Percentiles rank a stretch among this genome's conserved stretches.
phyloP scores from a whole-genome alignment of 345 rosid genomes.

The Schrenkiella parvula region DNA sequence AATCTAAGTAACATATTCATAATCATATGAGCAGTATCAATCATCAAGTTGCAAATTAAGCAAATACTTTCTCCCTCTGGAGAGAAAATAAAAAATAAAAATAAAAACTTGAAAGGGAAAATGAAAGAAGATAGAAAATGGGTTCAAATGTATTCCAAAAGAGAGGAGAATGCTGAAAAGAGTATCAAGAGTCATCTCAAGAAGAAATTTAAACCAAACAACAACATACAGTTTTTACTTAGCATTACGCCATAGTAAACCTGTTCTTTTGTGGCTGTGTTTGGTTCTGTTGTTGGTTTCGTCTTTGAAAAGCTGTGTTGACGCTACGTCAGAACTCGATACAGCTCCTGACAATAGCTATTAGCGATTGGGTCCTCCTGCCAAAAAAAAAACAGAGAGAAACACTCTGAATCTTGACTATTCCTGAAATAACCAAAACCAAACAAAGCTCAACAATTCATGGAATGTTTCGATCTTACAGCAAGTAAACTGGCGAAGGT shows the following conservation, averaged over 20 bases:
- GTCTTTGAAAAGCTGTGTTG: neutral
- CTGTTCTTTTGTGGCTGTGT: neutral
- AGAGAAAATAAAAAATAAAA: neutral
- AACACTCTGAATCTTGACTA: neutral
- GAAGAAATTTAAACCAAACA: neutral
- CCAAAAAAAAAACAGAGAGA: neutral
- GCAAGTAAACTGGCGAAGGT: slow-evolving; percentile 12
- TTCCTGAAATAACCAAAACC: neutral
- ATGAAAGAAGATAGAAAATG: neutral
- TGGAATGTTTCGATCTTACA: slow-evolving; percentile 19
- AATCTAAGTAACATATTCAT: neutral
- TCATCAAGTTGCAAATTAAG: neutral
- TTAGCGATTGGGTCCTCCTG: slow-evolving; percentile 26
- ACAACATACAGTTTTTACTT: neutral
- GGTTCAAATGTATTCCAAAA: neutral
- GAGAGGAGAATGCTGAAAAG: neutral
- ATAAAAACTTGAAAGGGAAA: neutral
- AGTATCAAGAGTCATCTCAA: neutral
- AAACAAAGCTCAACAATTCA: neutral
- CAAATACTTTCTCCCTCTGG: neutral
- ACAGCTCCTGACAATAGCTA: neutral
- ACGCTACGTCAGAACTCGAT: neutral
- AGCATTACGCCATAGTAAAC: neutral
- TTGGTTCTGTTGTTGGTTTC: neutral
- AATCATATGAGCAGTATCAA: neutral